Base-by-base conservation (phyloP, 257 asterid species). In the Solanum dulcamara region DNA sequence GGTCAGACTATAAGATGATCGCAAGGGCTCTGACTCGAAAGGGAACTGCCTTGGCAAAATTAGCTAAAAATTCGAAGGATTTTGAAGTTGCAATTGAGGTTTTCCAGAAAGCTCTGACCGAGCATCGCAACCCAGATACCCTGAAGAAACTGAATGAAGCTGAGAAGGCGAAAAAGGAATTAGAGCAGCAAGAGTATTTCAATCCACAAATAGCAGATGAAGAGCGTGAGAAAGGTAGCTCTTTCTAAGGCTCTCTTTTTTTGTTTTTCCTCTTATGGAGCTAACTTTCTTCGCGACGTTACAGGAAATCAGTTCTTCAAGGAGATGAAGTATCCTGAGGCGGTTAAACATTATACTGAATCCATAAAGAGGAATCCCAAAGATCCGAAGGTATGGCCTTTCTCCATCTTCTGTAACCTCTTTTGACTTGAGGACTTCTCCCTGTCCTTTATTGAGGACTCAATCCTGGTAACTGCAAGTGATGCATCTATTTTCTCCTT, bases 111-210 rank as follows among this genome's bases (percentile, higher is more conserved):
- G 98, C 99, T 17, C 89, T 96, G 10, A 96, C 98, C 0, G 99
- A 96, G 88, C 97, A 95, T 87, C 97, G 99, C 53, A 96, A 94
- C 86, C 96, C 99, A 10, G 99, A 95, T 88, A 96, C 99, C 1
- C 81, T 96, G 88, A 96, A 93, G 89, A 96, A 89, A 88, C 94
- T 95, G 75, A 96, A 94, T 62, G 99, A 96, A 48, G 98, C 98
- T 32, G 95, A 95, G 92, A 96, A 91, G 86, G 98, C 98, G 50
- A 96, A 92, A 94, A 96, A 94, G 88, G 98, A 95, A 10, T 89
- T 95, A 11, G 99, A 96, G 90, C 98, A 95, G 84, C 96, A 92
- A 44, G 98, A 95, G 67, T 96, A 93, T 85, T 95, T 90, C 64
- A 93, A 93, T 88, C 99, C 99, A 10, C 91, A 93, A 57, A 83